Percentiles rank a stretch among this genome's conserved stretches.
Conservation (phyloP, 2,329 filamentous ascomycete species). For the Curvularia sp. region DNA sequence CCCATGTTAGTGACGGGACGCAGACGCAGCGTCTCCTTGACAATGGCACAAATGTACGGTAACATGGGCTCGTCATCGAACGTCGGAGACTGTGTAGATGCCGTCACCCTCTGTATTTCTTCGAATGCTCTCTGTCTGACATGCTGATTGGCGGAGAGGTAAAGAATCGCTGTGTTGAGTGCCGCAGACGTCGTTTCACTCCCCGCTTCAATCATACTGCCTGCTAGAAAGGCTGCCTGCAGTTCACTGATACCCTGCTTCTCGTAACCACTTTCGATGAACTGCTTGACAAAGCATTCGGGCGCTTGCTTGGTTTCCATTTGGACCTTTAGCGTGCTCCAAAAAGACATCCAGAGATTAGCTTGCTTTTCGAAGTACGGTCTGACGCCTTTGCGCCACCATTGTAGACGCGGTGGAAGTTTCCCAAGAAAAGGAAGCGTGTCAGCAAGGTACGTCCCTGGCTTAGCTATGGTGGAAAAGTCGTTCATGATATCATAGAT, state of each 20-base stretch:
- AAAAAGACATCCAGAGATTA: constrained; percentile 45
- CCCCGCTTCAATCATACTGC: constrained; percentile 52
- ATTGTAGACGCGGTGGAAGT: constrained; percentile 40
- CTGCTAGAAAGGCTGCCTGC: constrained; percentile 48
- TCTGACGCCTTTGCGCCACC: constrained; percentile 40
- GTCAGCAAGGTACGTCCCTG: constrained; percentile 44
- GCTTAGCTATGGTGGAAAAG: constrained; percentile 40
- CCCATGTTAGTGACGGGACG: constrained; percentile 46
- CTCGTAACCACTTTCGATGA: constrained; percentile 50
- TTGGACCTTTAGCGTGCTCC: constrained; percentile 38
- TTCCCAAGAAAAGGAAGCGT: constrained; percentile 39
- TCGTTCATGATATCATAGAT: constrained; percentile 48
- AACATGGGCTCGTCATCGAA: constrained; percentile 58
- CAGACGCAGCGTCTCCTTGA: constrained; percentile 56
- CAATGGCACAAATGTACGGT: constrained; percentile 47
- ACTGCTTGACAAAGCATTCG: constrained; percentile 48
- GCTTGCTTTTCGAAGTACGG: constrained; percentile 44
- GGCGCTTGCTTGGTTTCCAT: constrained; percentile 44
- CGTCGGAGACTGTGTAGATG: constrained; percentile 27
- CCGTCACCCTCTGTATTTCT: constrained; percentile 32
- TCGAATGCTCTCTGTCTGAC: constrained; percentile 31
- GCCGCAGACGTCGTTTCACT: constrained; percentile 50
- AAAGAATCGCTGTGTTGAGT: constrained; percentile 44
- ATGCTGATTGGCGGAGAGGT: constrained; percentile 38
- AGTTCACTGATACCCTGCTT: constrained; percentile 46